Base-by-base conservation (phyloP, 1,284 basidiomycete genomes). In the Coriolopsis trogii region DNA sequence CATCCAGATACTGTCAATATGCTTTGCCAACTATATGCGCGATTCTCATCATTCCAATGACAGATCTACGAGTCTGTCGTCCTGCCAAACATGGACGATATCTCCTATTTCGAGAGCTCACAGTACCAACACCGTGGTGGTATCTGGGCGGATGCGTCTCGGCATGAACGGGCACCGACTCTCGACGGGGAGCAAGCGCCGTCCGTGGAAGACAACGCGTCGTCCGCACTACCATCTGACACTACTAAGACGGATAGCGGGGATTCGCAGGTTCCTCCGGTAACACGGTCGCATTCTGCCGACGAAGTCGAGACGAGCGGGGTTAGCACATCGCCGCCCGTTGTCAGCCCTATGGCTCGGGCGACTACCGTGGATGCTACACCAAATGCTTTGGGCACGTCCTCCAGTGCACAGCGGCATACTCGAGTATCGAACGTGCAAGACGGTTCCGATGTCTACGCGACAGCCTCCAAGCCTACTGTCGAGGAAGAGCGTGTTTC, bases 51-150 rank as follows among this genome's bases (percentile, higher is more conserved):
- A n/a, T n/a, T n/a, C n/a, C n/a, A n/a, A 41, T n/a, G 53, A 4
- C 63, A 96, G 93, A 89, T 98, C 43, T 81, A 84, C 62, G 96
- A 99, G 64, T 95, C 93, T 0, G 81, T 99, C 24, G 95, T 99
- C 9, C 73, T 96, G 62, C 97, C 97, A 7, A 93, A 98, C 72
- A 96, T 98, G 93, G 96, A 99, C 70, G 96, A 98, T 65, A 87
- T 98, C 52, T 81, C 95, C 3, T 98, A 95, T 80, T 98, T 97
- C 68, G 90, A 96, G 68, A 95, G 90, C 36, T 67, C 71, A 1
- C 66, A 72, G 4, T 83, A 84, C 53, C 63, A 72, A 36, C 81
- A 84, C 54, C 86, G 96, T 37, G 96, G 95, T 42, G 96, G 95
- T 3, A 91, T 99, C 58, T 98, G 91, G 81, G 80, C 85, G 13